phyloP scores from a whole-genome alignment of 805 yeast species.

The Ogataea saltuana region DNA sequence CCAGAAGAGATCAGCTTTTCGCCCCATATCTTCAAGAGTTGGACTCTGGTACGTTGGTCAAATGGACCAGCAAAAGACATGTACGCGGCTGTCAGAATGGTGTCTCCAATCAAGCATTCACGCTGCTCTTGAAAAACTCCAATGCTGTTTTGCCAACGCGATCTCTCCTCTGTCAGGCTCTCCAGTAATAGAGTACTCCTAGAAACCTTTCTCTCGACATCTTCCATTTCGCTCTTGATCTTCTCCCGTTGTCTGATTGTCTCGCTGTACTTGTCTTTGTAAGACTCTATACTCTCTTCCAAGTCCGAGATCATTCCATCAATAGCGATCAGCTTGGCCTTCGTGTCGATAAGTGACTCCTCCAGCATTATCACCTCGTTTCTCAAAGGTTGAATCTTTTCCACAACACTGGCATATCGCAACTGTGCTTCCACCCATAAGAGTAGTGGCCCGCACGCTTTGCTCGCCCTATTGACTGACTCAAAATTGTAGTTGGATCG shows the following conservation, averaged over 20 bases:
- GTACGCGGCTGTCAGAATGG: constrained; percentile 63
- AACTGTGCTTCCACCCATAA: constrained; percentile 91
- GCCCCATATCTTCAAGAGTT: constrained; percentile 25
- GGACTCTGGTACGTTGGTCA: constrained; percentile 39
- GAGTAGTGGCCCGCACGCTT: constrained; percentile 90
- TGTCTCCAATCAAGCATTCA: constrained; percentile 58
- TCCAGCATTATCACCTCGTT: constrained; percentile 65
- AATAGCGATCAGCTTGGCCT: constrained; percentile 71
- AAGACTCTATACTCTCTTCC: constrained; percentile 63
- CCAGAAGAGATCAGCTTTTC: constrained; percentile 35
- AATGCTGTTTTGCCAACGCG: constrained; percentile 72
- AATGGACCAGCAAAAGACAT: constrained; percentile 57
- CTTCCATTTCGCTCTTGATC: constrained; percentile 67
- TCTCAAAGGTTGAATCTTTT: constrained; percentile 71
- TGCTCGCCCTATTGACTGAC: constrained; percentile 82
- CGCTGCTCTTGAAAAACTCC: constrained; percentile 48
- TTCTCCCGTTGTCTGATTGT: constrained; percentile 78
- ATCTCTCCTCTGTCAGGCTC: constrained; percentile 63
- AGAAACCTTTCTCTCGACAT: constrained; percentile 58
- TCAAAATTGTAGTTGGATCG: constrained; percentile 67
- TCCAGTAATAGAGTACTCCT: constrained; percentile 65
- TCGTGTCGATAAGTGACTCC: constrained; percentile 56
- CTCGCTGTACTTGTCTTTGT: constrained; percentile 66
- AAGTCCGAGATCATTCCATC: constrained; percentile 79
- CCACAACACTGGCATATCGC: constrained; percentile 69